Percentiles rank a stretch among this genome's conserved stretches.
Conservation (phyloP, 2,329 filamentous ascomycete species). For the Colletotrichum viniferum region DNA sequence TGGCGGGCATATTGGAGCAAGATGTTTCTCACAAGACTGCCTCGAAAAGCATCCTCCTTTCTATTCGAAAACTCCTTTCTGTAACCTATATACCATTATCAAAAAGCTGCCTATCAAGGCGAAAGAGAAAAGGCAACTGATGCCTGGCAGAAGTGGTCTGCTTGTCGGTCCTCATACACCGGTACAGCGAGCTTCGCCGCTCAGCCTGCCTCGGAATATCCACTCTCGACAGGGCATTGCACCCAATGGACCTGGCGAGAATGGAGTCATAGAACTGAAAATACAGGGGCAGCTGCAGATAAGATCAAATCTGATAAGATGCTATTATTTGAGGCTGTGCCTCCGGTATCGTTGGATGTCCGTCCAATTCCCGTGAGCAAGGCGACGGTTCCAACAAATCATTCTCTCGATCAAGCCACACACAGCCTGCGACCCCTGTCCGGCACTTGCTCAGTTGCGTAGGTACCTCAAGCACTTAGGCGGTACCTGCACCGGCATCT, state of each 20-base stretch:
- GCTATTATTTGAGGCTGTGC: background rate
- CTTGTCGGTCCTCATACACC: background rate
- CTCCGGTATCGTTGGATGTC: background rate
- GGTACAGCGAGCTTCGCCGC: background rate
- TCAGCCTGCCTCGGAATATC: background rate
- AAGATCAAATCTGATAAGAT: background rate
- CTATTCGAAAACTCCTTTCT: background rate
- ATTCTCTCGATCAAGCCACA: background rate
- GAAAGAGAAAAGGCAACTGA: background rate
- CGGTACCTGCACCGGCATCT: background rate
- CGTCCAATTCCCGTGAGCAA: background rate
- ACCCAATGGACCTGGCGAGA: background rate
- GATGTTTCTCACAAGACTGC: too few species aligned
- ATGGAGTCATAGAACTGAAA: background rate
- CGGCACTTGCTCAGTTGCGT: background rate
- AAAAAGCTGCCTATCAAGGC: background rate
- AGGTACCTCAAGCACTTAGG: background rate
- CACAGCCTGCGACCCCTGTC: background rate
- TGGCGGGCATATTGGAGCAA: background rate
- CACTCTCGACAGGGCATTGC: background rate
- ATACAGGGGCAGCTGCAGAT: background rate
- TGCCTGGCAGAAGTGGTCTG: background rate
- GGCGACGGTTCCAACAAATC: background rate
- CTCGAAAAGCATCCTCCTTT: too few species aligned
- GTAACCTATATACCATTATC: background rate